Base-by-base conservation (phyloP, 1,139 yeast species). In the Taphrina populina region DNA sequence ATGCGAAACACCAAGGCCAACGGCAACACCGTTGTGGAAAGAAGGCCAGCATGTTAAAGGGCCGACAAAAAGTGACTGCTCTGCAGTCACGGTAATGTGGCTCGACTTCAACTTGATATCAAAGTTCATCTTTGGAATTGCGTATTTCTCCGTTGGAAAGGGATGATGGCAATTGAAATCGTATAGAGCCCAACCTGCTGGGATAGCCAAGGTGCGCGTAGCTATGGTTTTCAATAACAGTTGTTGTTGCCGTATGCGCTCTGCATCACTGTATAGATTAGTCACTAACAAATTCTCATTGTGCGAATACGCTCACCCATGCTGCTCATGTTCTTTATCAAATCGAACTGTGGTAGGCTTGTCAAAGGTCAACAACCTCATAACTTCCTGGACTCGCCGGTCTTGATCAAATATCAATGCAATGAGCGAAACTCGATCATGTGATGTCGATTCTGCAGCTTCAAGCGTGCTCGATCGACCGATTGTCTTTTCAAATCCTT, bases 1-100 rank as follows among this genome's bases (percentile, higher is more conserved):
- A 59, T 76, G 76, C 2, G 90, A 81, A 4, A 90, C 81, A 56
- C 86, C 82, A 52, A 94, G 70, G 0, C 96, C 98, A 0, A 94
- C 79, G 1, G 95, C 82, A 0, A 83, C 95, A 10, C 99, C 99
- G 64, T 86, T 86, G 64, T 92, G 96, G 67, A 92, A 94, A 60
- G 81, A 79, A 0, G 95, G 96, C 96, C 96, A 90, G 44, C 82
- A 81, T 21, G 79, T 66, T 3, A 77, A 70, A 15, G 73, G 76
- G 3, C 75, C 73, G 13, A 79, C 75, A 7, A 86, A 67, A 0
- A 77, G 66, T 1, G 78, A 81, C 58, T 77, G 79, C 2, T 83
- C 82, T 2, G 82, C 69, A 0, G 82, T 74, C 1, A 87, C 79
- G 24, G 82, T 84, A 2, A 81, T 76, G 70, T 82, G 81, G 40